Base-by-base conservation (phyloP, 2,329 filamentous ascomycete species). In the Lachnum nothofagi region DNA sequence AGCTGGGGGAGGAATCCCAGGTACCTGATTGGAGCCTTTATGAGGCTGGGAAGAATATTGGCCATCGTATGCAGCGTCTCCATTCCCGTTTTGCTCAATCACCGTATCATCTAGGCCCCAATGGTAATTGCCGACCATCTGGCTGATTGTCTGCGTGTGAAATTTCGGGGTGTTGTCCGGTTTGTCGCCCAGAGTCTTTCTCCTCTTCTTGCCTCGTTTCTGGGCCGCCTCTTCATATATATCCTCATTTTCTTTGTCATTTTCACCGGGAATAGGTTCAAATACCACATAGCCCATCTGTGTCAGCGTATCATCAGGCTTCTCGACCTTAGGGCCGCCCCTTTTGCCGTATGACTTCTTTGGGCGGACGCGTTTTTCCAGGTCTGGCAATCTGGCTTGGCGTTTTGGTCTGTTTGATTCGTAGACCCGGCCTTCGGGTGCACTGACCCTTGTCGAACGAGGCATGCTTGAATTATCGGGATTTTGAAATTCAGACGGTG, bases 131-230 rank as follows among this genome's bases (percentile, higher is more conserved):
- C 59, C 53, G 20, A 61, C 52, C 35, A 65, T 48, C 37, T 65
- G 62, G 3, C 60, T 63, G 12, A 65, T 55, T 6, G 58, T 63
- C 38, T 65, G 62, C 5, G 57, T 61, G 34, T 63, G 56, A 39
- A 51, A 57, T 31, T 50, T 43, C n/a, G 53, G 46, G 14, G 46
- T 52, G 16, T 33, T 33, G 4, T 31, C 45, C 6, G 54, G 52
- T 34, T 34, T 42, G 39, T 59, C 58, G 6, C 53, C 59, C 31
- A 45, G 29, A 4, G 57, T 60, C 39, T 49, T 60, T 34, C 59
- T 60, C 34, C 60, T 51, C 48, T 60, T 62, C 40, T 41, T 50
- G 33, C 31, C 44, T 8, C 54, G 47, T 47, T 55, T 57, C 24
- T 46, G 48, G 22, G 49, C 49, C 27, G 52, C 51, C 17, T 53